Evolutionary conservation across 345 rosid species (phyloP).

Genomic region (Eucalyptus shirleyi): DNA sequence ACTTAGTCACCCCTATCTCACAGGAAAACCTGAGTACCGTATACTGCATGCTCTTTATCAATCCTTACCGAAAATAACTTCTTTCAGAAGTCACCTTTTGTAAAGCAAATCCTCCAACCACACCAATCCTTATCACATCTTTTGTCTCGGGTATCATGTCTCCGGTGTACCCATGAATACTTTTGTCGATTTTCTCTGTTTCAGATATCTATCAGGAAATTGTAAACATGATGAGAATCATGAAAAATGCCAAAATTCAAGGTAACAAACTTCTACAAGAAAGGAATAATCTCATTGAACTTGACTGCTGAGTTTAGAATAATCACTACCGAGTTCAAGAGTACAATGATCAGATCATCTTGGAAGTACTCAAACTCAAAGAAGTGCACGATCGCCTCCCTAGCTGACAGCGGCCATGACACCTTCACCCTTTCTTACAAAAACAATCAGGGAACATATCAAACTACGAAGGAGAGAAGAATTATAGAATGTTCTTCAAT

Average conservation of each 20-base stretch:
- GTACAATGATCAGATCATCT: constrained; percentile 54
- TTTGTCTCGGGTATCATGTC: constrained; percentile 44
- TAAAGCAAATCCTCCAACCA: constrained; percentile 80
- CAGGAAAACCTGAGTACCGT: not conserved
- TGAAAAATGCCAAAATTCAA: not conserved
- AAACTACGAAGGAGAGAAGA: constrained; percentile 3
- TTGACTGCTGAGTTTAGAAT: not conserved
- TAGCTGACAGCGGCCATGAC: constrained; percentile 74
- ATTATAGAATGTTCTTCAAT: not conserved
- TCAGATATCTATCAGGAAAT: constrained; percentile 49
- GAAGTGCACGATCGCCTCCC: constrained; percentile 77
- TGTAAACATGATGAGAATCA: not conserved
- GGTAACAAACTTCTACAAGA: not conserved
- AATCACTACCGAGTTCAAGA: constrained; percentile 57
- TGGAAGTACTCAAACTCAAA: constrained; percentile 53
- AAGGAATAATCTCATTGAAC: not conserved
- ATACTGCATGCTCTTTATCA: not conserved
- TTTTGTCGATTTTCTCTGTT: constrained; percentile 34
- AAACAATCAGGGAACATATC: constrained; percentile 12
- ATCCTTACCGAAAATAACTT: constrained; percentile 75
- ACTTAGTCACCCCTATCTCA: not conserved
- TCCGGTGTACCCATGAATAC: constrained; percentile 38
- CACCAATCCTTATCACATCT: constrained; percentile 64
- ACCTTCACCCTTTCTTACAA: constrained; percentile 88
- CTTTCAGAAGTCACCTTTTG: constrained; percentile 74